These are phyloP conservation scores for Jatropha curcas DNA, from an alignment of 345 rosid genomes.

Conservation along the genomic window DNA sequence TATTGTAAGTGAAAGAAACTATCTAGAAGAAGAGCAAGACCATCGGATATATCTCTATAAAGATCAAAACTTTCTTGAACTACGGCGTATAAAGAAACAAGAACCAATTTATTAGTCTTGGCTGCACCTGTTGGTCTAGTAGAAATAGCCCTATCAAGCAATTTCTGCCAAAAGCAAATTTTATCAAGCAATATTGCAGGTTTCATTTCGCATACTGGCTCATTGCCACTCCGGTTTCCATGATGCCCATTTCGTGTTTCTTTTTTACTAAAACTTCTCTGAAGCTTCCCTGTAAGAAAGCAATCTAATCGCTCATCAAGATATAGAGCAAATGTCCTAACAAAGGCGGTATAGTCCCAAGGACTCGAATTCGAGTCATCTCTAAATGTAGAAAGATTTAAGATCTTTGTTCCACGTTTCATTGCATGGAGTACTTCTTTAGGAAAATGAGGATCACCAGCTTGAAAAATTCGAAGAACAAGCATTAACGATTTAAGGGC, in stretches of 20 bases:
- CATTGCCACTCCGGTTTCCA: slow-evolving; percentile 19
- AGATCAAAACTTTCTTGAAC: slow-evolving; percentile 78
- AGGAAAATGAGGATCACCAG: slow-evolving; percentile 76
- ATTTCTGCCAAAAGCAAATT: slow-evolving; percentile 62
- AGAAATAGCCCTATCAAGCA: slow-evolving; percentile 70
- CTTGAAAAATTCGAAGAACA: slow-evolving; percentile 69
- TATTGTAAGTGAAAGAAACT: slow-evolving; percentile 71
- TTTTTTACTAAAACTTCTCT: slow-evolving; percentile 36
- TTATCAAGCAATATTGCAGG: slow-evolving; percentile 60
- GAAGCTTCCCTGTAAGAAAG: slow-evolving; percentile 66
- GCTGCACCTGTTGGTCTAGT: slow-evolving; percentile 67
- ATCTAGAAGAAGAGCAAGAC: slow-evolving; percentile 55
- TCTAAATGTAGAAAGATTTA: slow-evolving; percentile 63
- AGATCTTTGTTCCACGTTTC: slow-evolving; percentile 75
- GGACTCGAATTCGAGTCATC: slow-evolving; percentile 73
- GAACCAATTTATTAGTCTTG: slow-evolving; percentile 50
- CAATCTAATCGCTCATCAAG: slow-evolving; percentile 77
- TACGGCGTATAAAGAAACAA: slow-evolving; percentile 48
- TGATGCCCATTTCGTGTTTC: slow-evolving; percentile 13
- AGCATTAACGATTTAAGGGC: slow-evolving; percentile 80
- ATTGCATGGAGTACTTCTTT: slow-evolving; percentile 66
- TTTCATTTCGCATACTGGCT: slow-evolving; percentile 57
- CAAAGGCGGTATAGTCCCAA: slow-evolving; percentile 71
- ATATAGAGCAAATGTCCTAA: slow-evolving; percentile 61
- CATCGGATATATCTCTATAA: slow-evolving; percentile 70